Base-by-base conservation (phyloP, 179 eudicot genomes). In the Vitellaria paradoxa region DNA sequence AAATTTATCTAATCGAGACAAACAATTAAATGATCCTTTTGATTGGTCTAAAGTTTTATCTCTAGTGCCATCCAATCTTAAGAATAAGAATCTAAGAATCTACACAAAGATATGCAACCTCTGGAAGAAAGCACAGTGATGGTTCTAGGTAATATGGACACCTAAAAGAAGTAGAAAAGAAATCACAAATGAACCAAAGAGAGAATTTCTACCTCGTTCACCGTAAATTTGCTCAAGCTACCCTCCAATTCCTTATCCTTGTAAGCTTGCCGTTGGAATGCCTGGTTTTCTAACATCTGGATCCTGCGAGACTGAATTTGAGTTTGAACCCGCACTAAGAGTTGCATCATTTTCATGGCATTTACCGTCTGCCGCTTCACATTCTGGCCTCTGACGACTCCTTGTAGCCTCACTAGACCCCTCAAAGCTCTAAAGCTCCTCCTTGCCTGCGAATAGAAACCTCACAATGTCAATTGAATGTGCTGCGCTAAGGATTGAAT, bases 321-420 rank as follows among this genome's bases (percentile, higher is more conserved):
- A 46, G 88, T 90, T 80, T 96, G 99, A n/a, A 96, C 91, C 75
- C 94, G 91, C n/a, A 93, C 98, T 74, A 96, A 78, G 66, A 89
- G 89, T 81, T 96, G 98, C 98, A 93, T 91, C 72, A 89, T 89
- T 80, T 88, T 96, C 94, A 96, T 87, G 40, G 99, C 92, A 73
- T 90, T 93, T 71, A 78, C 76, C 18, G 99, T 96, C 74, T 96
- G 99, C 21, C 94, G 86, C 79, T 88, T 89, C 74, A 88, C 98
- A 59, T 88, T 96, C 70, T 85, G 94, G 60, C 99, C 93, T 87
- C 97, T 91, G 69, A 96, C 88, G 70, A 96, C 97, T 59, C 88
- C 87, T 85, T 93, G 98, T 79, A 96, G 91, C 88, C 99, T 87
- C 83, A 90, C 96, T 30, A 96, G 84, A 67, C 98, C 99, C 87